Base-by-base conservation (phyloP, 345 rosid genomes). In the Syzygium oleosum region DNA sequence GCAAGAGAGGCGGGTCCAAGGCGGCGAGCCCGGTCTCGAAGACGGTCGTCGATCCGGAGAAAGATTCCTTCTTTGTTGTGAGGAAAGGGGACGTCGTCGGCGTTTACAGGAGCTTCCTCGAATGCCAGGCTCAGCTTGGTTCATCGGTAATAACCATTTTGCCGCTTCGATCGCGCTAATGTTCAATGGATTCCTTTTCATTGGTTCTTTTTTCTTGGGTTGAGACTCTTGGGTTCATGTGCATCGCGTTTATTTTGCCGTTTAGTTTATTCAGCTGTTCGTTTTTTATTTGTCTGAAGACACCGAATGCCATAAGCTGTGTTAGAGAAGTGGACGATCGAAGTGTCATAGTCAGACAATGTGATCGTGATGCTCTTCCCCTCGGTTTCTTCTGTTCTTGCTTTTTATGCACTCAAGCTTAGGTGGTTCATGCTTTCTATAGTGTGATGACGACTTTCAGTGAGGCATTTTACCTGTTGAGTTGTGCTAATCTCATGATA, bases 71-170 rank as follows among this genome's bases (percentile, higher is more conserved):
- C 91, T 96, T 92, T 59, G 94, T 98, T 49, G 98, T 98, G 86
- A 86, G 99, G 91, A 98, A 98, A 90, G 98, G 99, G 88, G 97
- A 96, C 84, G 63, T 94, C 56, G 94, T 95, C 85, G 99, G 98
- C 52, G 93, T 96, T 85, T 96, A 94, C 88, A 93, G 92, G 90
- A 95, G 90, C 85, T 90, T 96, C 61, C 59, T 85, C 65, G 98
- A 96, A 85, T 96, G 99, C 87, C 96, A 92, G 85, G 95, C 97
- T 87, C 99, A 98, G 93, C 92, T 93, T 87, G 98, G 99, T 86
- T 93, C 95, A 31, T 97, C 98, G 91, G 99, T 96, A 90, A 54
- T 90, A 84, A 77, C 86, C 54, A 31, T 85, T 51, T 84, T 5
- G 54, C 46, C 79, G 43, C 19, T 7, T 61, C 11, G 5, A 23